Base-by-base conservation (phyloP, 768 basidiomycete genomes). In the Megacollybia marginata region DNA sequence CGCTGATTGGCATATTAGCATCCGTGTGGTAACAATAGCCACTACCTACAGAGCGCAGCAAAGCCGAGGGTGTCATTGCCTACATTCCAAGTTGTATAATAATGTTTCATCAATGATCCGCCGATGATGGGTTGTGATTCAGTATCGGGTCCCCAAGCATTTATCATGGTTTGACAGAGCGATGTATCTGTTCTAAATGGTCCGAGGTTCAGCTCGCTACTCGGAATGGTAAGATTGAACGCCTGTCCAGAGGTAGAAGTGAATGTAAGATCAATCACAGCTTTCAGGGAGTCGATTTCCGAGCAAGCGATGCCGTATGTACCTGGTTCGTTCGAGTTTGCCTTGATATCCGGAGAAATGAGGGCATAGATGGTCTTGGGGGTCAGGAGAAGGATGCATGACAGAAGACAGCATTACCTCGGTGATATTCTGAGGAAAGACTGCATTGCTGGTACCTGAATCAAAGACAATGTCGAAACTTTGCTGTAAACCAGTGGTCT, bases 341-440 rank as follows among this genome's bases (percentile, higher is more conserved):
- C 59, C 56, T 62, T 50, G 56, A 69, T 69, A 46, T 61, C 49
- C 20, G 64, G 58, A 16, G 67, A 69, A 52, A 69, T 69, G 35
- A 59, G 53, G 11, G 65, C 58, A 51, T 69, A 62, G 52, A 67
- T 61, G 6, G 64, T 62, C 65, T 67, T 20, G 9, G 11, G 20
- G 51, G 12, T 44, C 20, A 12, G 15, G 7, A 23, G 5, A n/a
- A 9, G 9, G 3, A 16, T 2, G 18, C 38, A 13, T 18, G 10
- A 19, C 23, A 35, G 23, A 15, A 20, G 6, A 13, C 15, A 3
- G 48, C 49, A 28, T 20, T 48, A 62, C 65, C 52, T 66, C 58
- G 6, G 66, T 59, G 23, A 59, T 61, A n/a, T 49, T 34, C 31
- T 59, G 53, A 35, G 57, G 50, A 38, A 67, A 57, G 46, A 65